Evolutionary conservation across 345 rosid genomes (phyloP), one percentile per base, ranked within the genome.

Genomic region (Citrus hindsii): DNA sequence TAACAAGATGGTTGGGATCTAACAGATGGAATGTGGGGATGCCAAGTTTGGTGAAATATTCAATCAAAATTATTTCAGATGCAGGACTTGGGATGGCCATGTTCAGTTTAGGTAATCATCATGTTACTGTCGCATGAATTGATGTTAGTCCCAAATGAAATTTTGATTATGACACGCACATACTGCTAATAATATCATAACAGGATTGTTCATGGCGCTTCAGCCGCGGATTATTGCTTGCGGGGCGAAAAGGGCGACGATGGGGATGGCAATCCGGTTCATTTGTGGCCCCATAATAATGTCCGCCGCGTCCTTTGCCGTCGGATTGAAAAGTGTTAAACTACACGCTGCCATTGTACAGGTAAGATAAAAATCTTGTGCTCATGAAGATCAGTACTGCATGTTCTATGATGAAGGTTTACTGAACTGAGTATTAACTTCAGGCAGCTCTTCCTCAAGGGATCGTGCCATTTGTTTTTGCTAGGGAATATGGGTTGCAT

Each of bases 391-490:
- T 42, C 51, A 12, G 51, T 10, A 46, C 51, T 13, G 18, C 4
- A 13, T 46, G 51, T 46, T 13, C 0, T 12, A 42, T 42, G 48
- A 42, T 42, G 48, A 46, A 46, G 51, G 51, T 46, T 46, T 51
- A 25, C 8, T 30, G n/a, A 42, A 22, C n/a, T 69, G 58, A 18
- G 18, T 4, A 46, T 46, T 53, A 18, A 53, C 22, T 8, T 33
- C 89, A 92, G 94, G 94, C 97, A 46, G 92, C 97, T 71, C 92
- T 92, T 77, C 93, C 97, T 7, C 97, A 90, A 86, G 97, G 93
- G 48, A 89, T 92, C 27, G 94, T 92, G 48, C 94, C 93, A 5
- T 92, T 92, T 78, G 94, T 92, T 25, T 92, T 91, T 79, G 97
- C 97, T 27, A 87, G 90, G 76, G 94, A 92, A 79, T 91, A 92